Evolutionary conservation across 1,139 yeast genomes (phyloP).

Genomic region (Kodamaea suecica): DNA sequence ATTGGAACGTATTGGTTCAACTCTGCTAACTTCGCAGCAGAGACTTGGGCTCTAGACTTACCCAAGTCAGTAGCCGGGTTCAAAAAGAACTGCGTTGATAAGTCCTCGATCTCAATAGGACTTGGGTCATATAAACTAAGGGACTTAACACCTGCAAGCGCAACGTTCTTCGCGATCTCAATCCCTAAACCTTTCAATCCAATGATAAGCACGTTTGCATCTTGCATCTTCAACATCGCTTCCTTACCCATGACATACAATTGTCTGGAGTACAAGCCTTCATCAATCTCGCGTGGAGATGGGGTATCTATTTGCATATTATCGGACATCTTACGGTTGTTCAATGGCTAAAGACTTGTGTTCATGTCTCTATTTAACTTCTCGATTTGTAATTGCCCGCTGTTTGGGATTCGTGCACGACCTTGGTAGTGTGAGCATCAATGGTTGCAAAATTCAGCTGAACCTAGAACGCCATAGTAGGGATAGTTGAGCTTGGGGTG

Average conservation of each 20-base stretch:
- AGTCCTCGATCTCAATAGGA: constrained; percentile 62
- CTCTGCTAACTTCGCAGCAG: constrained; percentile 68
- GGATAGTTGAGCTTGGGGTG: too few species aligned
- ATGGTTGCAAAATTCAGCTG: too few species aligned
- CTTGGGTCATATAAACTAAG: constrained; percentile 83
- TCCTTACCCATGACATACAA: constrained; percentile 91
- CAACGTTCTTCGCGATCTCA: constrained; percentile 94
- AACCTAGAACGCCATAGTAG: too few species aligned
- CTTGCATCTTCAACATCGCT: constrained; percentile 96
- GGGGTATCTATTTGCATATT: constrained; percentile 57
- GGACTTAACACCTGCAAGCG: constrained; percentile 95
- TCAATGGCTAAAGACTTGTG: too few species aligned
- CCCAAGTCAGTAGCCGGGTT: constrained; percentile 59
- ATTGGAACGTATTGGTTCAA: constrained; percentile 89
- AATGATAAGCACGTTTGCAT: constrained; percentile 80
- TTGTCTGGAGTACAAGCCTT: constrained; percentile 92
- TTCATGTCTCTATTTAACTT: too few species aligned
- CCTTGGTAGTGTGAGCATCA: too few species aligned
- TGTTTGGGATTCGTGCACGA: too few species aligned
- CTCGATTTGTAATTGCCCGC: too few species aligned
- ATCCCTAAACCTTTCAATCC: constrained; percentile 91
- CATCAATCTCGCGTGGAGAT: constrained; percentile 68
- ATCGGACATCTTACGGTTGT: constrained; percentile 21
- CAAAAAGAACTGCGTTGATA: constrained; percentile 88
- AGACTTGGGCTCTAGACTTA: constrained; percentile 67